Evolutionary conservation across 2,329 filamentous ascomycete genomes (phyloP).

Genomic region (Coniochaeta pulveracea): DNA sequence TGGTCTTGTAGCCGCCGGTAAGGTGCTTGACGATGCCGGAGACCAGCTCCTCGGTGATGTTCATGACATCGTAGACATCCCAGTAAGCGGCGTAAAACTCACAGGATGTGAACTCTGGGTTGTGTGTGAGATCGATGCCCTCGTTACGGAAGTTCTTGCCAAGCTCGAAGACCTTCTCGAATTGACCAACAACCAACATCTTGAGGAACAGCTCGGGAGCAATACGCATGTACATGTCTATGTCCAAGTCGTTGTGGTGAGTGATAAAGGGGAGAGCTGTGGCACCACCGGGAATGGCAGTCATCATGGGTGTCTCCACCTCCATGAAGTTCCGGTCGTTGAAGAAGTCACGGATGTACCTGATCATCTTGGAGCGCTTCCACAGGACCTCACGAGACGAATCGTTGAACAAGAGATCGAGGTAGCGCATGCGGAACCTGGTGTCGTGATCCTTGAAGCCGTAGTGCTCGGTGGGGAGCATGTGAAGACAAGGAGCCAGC

Average conservation of each 20-base stretch:
- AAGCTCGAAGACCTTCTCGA: slow-evolving; percentile 92
- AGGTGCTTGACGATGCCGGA: slow-evolving; percentile 81
- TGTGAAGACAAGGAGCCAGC: slow-evolving; percentile 82
- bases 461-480: slow-evolving; percentile 81
- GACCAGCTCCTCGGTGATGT: slow-evolving; percentile 86
- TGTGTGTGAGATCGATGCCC: slow-evolving; percentile 85
- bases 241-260: slow-evolving; percentile 90
- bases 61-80: slow-evolving; percentile 84
- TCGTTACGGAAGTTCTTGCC: slow-evolving; percentile 94
- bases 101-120: slow-evolving; percentile 94
- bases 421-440: slow-evolving; percentile 83
- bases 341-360: slow-evolving; percentile 81
- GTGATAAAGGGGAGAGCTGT: slow-evolving; percentile 93
- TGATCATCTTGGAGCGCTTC: slow-evolving; percentile 77
- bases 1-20: slow-evolving; percentile 75
- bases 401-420: slow-evolving; percentile 97
- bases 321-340: slow-evolving; percentile 82
- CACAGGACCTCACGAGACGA: slow-evolving; percentile 72
- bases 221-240: slow-evolving; percentile 90
- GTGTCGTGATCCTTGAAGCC: slow-evolving; percentile 94
- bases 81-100: slow-evolving; percentile 96
- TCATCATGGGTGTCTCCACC: slow-evolving; percentile 97
- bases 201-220: slow-evolving; percentile 96
- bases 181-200: slow-evolving; percentile 86
- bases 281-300: slow-evolving; percentile 87